phyloP scores from a whole-genome alignment of 2,329 filamentous ascomycete species.

The Neofusicoccum laricinum region DNA sequence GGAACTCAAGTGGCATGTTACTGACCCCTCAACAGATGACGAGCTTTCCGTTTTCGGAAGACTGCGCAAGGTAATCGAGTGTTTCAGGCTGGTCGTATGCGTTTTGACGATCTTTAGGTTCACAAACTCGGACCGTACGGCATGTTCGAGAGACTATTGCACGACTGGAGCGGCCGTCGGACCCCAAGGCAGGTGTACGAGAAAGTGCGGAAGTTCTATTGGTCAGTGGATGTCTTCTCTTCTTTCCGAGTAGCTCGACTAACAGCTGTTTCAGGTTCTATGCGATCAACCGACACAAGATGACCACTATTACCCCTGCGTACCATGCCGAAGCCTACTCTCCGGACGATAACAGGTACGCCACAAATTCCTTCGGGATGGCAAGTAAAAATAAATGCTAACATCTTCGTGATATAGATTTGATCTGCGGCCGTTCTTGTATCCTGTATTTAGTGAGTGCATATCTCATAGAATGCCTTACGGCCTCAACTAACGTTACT shows the following conservation, averaged over 20 bases:
- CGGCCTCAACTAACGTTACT: neutral
- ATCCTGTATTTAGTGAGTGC: slow-evolving; percentile 38
- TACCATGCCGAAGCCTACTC: slow-evolving; percentile 55
- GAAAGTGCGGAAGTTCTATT: slow-evolving; percentile 45
- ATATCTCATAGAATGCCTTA: rapidly evolving
- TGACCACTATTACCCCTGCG: slow-evolving; percentile 58
- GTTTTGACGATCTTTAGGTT: slow-evolving; percentile 19
- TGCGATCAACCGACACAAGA: slow-evolving; percentile 64
- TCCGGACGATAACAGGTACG: slow-evolving; percentile 58
- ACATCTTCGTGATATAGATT: slow-evolving; percentile 20
- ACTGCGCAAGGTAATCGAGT: slow-evolving; percentile 46
- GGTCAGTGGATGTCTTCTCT: neutral
- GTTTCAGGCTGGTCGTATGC: no score
- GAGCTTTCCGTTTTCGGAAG: slow-evolving; percentile 54
- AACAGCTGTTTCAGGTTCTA: slow-evolving; percentile 48
- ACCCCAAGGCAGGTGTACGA: slow-evolving; percentile 44
- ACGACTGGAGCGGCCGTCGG: slow-evolving; percentile 46
- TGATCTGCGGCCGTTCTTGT: slow-evolving; percentile 53
- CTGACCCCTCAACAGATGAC: slow-evolving; percentile 32
- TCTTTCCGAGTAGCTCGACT: neutral
- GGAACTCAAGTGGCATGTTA: no score
- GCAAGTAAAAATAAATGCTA: neutral
- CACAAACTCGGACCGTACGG: slow-evolving; percentile 54
- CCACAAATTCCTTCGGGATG: slow-evolving; percentile 30
- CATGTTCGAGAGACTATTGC: slow-evolving; percentile 53